Evolutionary conservation across 129 eudicot genomes (phyloP).

Genomic region (Oenanthe sinensis): DNA sequence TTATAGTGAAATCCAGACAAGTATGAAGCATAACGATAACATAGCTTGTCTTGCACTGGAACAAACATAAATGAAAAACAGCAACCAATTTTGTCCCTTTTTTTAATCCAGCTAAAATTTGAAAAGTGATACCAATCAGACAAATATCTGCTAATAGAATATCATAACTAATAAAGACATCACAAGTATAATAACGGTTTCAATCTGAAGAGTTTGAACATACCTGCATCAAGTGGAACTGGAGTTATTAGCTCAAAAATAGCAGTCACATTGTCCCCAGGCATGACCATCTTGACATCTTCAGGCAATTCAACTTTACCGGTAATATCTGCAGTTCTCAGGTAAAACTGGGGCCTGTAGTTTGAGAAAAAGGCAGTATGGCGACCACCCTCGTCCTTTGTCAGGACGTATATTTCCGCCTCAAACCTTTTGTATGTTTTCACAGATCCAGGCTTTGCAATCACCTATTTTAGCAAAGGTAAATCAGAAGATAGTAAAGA

Average conservation of each 20-base stretch:
- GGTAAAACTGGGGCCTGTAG: conserved; percentile 84
- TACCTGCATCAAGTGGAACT: conserved; percentile 86
- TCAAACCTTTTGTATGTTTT: conserved; percentile 78
- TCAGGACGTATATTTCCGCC: conserved; percentile 82
- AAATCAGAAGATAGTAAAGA: not conserved
- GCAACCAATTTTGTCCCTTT: not conserved
- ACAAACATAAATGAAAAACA: not conserved
- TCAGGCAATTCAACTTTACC: conserved; percentile 95
- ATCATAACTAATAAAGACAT: not conserved
- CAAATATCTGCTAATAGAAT: not conserved
- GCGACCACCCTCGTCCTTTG: conserved; percentile 97
- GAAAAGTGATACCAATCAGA: not conserved
- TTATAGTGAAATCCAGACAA: not conserved
- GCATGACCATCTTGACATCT: conserved; percentile 96
- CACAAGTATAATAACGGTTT: not conserved
- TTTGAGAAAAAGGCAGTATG: conserved; percentile 92
- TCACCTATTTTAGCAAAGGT: conserved; percentile 25
- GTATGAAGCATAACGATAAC: not conserved
- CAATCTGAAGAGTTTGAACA: not conserved
- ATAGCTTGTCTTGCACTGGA: not conserved
- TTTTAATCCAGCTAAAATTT: not conserved
- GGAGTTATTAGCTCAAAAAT: conserved; percentile 79
- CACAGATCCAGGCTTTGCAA: conserved; percentile 68
- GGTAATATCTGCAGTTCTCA: conserved; percentile 92
- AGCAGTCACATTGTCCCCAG: conserved; percentile 97